Evolutionary conservation across 1,284 basidiomycete genomes (phyloP).

Genomic region (Lentinus polychrous): DNA sequence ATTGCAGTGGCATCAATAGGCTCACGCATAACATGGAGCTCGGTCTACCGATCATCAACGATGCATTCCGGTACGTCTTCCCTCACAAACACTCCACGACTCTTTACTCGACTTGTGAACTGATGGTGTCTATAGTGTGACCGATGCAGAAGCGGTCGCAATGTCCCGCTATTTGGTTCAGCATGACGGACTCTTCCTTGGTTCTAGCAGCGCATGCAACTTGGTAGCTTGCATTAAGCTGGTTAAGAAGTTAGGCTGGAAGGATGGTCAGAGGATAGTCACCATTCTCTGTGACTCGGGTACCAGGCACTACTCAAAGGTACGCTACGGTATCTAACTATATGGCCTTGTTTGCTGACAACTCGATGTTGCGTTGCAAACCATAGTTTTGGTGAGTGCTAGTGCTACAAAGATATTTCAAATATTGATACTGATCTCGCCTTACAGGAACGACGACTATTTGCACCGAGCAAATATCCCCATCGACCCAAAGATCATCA

Average conservation of each 20-base stretch:
- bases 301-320: conserved; percentile 83
- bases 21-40: conserved; percentile 82
- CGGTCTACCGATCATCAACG: conserved; percentile 76
- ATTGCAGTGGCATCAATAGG: conserved; percentile 78
- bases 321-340: conserved; percentile 25
- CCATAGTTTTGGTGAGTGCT: conserved; percentile 36
- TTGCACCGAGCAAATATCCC: conserved; percentile 55
- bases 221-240: conserved; percentile 84
- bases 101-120: conserved; percentile 5
- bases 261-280: conserved; percentile 61
- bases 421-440: neutral
- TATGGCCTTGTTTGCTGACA: neutral
- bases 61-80: conserved; percentile 69
- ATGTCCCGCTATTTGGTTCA: conserved; percentile 89
- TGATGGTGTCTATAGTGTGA: conserved; percentile 49
- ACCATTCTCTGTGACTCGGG: conserved; percentile 90
- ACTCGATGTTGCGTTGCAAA: neutral
- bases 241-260: conserved; percentile 65
- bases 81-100: neutral
- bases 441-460: conserved; percentile 73
- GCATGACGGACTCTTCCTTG: conserved; percentile 91
- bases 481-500: conserved; percentile 46
- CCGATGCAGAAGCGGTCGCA: conserved; percentile 84
- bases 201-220: conserved; percentile 95
- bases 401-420: neutral